Evolutionary conservation across 352 stramenopile genomes (phyloP).

Genomic region (Globisporangium megalacanthum): DNA sequence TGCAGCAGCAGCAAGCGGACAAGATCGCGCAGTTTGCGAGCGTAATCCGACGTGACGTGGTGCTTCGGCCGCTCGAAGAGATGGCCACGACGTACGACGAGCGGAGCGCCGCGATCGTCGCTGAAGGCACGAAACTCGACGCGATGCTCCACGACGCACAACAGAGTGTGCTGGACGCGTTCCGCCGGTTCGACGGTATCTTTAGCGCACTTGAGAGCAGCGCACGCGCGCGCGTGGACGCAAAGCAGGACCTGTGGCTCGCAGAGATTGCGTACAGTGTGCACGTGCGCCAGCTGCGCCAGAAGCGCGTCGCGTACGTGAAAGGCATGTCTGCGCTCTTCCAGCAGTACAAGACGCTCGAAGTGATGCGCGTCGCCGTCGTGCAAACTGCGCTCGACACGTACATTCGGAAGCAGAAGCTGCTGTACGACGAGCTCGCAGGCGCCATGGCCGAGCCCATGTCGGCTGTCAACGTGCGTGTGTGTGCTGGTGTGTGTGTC

Average conservation of each 20-base stretch:
- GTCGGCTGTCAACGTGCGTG: conserved; percentile 46
- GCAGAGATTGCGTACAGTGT: conserved; percentile 71
- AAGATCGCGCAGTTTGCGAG: conserved; percentile 75
- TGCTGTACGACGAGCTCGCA: conserved; percentile 65
- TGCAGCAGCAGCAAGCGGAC: conserved; percentile 72
- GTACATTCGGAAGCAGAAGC: conserved; percentile 78
- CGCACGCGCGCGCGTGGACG: conserved; percentile 10
- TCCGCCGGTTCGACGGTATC: conserved; percentile 49
- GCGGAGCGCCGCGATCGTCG: conserved; percentile 38
- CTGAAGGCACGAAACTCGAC: conserved; percentile 52
- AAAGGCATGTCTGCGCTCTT: conserved; percentile 80
- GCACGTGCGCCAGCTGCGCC: conserved; percentile 60
- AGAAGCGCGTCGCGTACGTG: conserved; percentile 68
- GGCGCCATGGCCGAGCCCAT: conserved; percentile 63
- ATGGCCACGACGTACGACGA: conserved; percentile 67
- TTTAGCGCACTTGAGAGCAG: conserved; percentile 54
- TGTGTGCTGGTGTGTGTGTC: no score
- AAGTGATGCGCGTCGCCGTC: conserved; percentile 62
- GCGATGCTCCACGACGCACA: conserved; percentile 48
- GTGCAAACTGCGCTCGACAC: conserved; percentile 72
- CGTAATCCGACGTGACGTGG: conserved; percentile 66
- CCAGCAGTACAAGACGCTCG: conserved; percentile 79
- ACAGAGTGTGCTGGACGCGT: conserved; percentile 49
- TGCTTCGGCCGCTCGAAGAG: conserved; percentile 60
- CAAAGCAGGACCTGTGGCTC: conserved; percentile 57